phyloP scores from a whole-genome alignment of 805 yeast species.

The Monosporozyma unispora region DNA sequence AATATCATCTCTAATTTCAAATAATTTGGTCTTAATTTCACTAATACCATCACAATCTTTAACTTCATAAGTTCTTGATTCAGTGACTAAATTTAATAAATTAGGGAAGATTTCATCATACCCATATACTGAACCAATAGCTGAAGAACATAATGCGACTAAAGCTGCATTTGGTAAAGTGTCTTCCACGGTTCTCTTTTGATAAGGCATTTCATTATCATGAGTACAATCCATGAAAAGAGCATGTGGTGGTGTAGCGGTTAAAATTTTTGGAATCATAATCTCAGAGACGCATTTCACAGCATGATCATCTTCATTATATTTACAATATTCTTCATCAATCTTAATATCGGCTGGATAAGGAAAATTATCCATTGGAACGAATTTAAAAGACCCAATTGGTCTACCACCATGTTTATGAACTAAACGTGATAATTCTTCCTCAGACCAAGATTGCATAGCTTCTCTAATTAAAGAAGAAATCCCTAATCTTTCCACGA shows the following conservation, averaged over 20 bases:
- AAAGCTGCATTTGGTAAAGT: slow-evolving; percentile 92
- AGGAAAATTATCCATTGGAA: slow-evolving; percentile 66
- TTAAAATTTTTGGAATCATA: slow-evolving; percentile 56
- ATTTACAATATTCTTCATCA: slow-evolving; percentile 19
- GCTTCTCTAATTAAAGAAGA: slow-evolving; percentile 90
- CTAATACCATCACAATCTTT: slow-evolving; percentile 55
- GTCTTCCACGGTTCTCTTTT: slow-evolving; percentile 88
- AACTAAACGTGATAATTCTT: slow-evolving; percentile 74
- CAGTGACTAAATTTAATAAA: slow-evolving; percentile 71
- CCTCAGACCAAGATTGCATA: slow-evolving; percentile 90
- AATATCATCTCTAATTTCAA: slow-evolving; percentile 47
- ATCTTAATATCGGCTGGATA: slow-evolving; percentile 49
- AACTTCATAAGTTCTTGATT: slow-evolving; percentile 51
- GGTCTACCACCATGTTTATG: slow-evolving; percentile 94
- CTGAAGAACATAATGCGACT: slow-evolving; percentile 86
- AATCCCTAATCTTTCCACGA: slow-evolving; percentile 84
- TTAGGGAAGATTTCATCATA: slow-evolving; percentile 87
- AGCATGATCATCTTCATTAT: slow-evolving; percentile 11
- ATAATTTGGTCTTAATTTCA: slow-evolving; percentile 52
- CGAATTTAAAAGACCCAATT: slow-evolving; percentile 79
- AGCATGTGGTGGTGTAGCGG: slow-evolving; percentile 79
- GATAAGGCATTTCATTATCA: slow-evolving; percentile 83
- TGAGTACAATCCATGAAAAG: slow-evolving; percentile 97
- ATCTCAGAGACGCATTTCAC: slow-evolving; percentile 44
- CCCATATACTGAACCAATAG: slow-evolving; percentile 90